Base-by-base conservation (phyloP, 345 rosid species). In the Populus euphratica region DNA sequence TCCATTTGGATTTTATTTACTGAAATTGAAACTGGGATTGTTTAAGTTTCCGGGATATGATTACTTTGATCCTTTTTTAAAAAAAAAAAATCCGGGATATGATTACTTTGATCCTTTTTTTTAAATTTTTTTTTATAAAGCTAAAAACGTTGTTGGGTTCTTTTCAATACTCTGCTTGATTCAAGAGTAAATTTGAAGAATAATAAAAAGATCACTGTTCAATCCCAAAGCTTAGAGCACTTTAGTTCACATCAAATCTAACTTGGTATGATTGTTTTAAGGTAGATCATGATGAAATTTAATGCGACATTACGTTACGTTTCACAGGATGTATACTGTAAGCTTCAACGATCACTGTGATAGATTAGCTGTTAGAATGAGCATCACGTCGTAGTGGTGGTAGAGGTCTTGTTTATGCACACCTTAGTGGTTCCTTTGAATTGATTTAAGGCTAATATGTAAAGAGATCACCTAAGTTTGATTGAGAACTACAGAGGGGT, bases 151-250 rank as follows among this genome's bases (percentile, higher is more conserved):
- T 20, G 6, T 12, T 21, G 33, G 25, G 13, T 21, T 74, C 29
- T 27, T n/a, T 75, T 74, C 6, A 62, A 43, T 74, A 16, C 69
- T 41, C 64, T 59, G 63, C 63, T 59, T 59, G 63, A 59, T 59
- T 59, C 11, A n/a, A 23, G 14, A 59, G 29, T 59, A 23, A 59
- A 59, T 23, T 59, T 59, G 29, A 54, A 54, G 61, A 54, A 54
- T 54, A 54, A 20, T 20, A 54, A 54, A 20, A 54, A 54, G 23
- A 54, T 54, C 23, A 0, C 61, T 54, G 23, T 6, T 54, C 12
- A 54, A 54, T 1, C 25, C 8, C 61, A 8, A 54, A 21, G 25
- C 61, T 54, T 21, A 59, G 12, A 3, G 64, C 64, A 59, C 27
- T 12, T 10, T 59, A 59, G 29, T 23, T 59, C 29, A 59, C 16